Evolutionary conservation across 352 stramenopile species (phyloP), one percentile per base, ranked within the genome.

Genomic region (Globisporangium nodosum): DNA sequence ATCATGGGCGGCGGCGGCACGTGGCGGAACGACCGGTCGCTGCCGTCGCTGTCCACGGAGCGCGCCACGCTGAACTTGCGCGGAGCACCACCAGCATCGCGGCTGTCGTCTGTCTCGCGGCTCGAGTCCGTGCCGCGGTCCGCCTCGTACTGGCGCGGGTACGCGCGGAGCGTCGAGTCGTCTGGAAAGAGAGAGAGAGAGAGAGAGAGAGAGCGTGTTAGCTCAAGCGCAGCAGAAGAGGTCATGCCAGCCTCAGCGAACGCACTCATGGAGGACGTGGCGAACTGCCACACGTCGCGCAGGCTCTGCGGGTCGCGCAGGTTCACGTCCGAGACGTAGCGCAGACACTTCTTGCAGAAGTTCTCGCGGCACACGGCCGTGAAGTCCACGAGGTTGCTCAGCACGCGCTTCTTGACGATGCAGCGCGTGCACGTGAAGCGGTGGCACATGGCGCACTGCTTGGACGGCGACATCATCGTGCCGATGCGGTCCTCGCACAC

Each of bases 301-400:
- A 69, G 63, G 27, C 63, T 72, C 49, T 80, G 63, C 4, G 76
- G 74, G 40, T 83, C 72, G 43, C 80, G 80, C 50, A 87, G 60
- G 50, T 84, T 75, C 31, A 87, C 72, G 52, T 88, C 72, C 33
- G 78, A 67, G 56, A 88, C 75, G 54, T 83, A 70, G 9, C 74
- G 76, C 30, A 87, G 66, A 53, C 80, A 90, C 55, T 82, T 82
- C 54, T 86, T 88, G 68, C 80, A 90, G 59, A 90, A 88, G 13
- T 66, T 69, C 47, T 81, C 74, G 37, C 75, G 54, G 39, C 78
- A 69, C 53, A 75, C 65, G 40, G 71, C 60, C 3, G 70, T 68
- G 49, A 90, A 90, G 64, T 90, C 76, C 39, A 75, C 58, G n/a
- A 59, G 54, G 52, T 72, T 73, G 56, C 73, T 88, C 20, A 90